Evolutionary conservation across 2,329 filamentous ascomycete genomes (phyloP).

Genomic region (Beauveria asiatica): DNA sequence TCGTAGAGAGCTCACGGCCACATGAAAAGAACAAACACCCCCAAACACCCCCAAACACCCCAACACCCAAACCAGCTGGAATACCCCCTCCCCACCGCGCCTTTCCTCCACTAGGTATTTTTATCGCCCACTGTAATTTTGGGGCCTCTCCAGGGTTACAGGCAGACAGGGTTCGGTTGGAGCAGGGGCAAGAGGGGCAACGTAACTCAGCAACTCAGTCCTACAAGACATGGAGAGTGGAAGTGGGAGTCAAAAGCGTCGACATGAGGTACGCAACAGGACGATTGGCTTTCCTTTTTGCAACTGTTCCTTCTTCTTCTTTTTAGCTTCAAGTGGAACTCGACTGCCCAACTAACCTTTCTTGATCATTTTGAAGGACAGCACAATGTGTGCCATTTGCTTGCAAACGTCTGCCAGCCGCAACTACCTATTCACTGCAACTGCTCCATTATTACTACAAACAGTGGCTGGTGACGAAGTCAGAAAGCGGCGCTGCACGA

Average conservation of each 20-base stretch:
- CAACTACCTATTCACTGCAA: neutral
- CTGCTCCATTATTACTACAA: too few relatives aligned
- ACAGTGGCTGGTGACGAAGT: neutral
- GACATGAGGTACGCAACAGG: too few relatives aligned
- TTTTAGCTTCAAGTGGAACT: neutral
- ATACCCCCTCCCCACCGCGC: neutral
- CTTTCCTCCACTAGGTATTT: neutral
- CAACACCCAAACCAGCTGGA: neutral
- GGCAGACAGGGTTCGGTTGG: neutral
- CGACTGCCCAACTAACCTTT: neutral
- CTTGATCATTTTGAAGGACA: too few relatives aligned
- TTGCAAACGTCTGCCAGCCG: neutral
- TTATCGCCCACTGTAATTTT: neutral
- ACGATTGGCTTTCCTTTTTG: neutral
- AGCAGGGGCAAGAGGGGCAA: neutral
- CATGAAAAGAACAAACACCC: neutral
- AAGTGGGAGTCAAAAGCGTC: too few relatives aligned
- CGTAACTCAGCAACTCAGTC: too few relatives aligned
- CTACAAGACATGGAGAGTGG: too few relatives aligned
- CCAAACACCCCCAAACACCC: too few relatives aligned
- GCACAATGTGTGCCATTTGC: too few relatives aligned
- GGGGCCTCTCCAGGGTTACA: neutral
- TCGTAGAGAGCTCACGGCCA: neutral
- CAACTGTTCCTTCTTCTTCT: neutral
- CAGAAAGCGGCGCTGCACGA: neutral